phyloP scores from a whole-genome alignment of 495 filamentous ascomycete species.

The Penicillium herquei region DNA sequence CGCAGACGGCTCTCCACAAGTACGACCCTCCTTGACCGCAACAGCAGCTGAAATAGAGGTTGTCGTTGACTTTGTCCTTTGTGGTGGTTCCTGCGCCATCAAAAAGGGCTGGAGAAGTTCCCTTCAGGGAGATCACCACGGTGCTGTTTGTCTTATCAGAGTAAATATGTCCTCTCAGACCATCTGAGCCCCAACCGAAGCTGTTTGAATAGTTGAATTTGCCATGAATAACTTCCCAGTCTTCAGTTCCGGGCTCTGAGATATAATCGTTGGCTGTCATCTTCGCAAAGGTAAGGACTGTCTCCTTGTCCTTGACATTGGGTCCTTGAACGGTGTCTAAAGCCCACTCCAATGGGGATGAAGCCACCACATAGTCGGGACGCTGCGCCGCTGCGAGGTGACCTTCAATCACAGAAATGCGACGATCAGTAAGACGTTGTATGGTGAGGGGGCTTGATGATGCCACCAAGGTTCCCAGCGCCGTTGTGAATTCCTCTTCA shows the following conservation, averaged over 20 bases:
- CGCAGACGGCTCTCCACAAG: conserved; percentile 86
- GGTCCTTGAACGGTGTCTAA: conserved; percentile 76
- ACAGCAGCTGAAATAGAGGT: conserved; percentile 96
- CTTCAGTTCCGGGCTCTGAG: conserved; percentile 60
- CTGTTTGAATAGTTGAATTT: conserved; percentile 76
- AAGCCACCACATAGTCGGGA: conserved; percentile 56
- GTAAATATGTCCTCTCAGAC: conserved; percentile 89
- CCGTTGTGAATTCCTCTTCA: conserved; percentile 34
- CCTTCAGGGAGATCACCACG: conserved; percentile 88
- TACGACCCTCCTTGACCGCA: conserved; percentile 88
- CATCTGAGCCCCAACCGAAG: conserved; percentile 91
- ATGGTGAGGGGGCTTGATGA: conserved; percentile 64
- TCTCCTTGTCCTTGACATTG: conserved; percentile 82
- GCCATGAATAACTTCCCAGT: conserved; percentile 80
- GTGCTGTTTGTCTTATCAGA: conserved; percentile 81
- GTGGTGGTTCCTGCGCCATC: conserved; percentile 94
- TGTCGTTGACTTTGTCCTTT: conserved; percentile 97
- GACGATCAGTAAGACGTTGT: conserved; percentile 78
- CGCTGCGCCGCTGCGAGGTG: conserved; percentile 67
- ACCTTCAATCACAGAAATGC: conserved; percentile 68
- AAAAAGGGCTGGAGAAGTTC: conserved; percentile 85
- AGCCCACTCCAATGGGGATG: conserved; percentile 74
- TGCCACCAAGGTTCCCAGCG: conserved; percentile 41
- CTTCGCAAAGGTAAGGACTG: conserved; percentile 76
- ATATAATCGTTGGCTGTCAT: conserved; percentile 92